Evolutionary conservation across 2,329 filamentous ascomycete genomes (phyloP).

Genomic region (Hymenoscyphus fructigenus): DNA sequence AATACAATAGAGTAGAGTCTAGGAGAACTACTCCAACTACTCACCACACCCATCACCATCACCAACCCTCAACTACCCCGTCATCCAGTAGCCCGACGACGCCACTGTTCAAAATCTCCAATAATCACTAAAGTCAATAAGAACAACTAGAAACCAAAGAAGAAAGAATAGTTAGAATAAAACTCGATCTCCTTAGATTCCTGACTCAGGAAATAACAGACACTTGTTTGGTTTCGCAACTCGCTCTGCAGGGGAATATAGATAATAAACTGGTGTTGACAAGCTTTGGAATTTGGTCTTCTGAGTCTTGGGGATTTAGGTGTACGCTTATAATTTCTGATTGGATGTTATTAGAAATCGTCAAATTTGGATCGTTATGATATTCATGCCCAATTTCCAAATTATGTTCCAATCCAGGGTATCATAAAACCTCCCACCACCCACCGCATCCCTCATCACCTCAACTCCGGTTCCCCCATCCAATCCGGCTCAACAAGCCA

Average conservation of each 20-base stretch:
- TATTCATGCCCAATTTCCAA: too few relatives aligned
- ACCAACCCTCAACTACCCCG: too few relatives aligned
- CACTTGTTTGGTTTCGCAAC: not conserved
- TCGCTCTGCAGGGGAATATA: not conserved
- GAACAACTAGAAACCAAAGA: not conserved
- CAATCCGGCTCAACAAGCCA: constrained; percentile 34
- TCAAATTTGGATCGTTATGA: not conserved
- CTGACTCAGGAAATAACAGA: not conserved
- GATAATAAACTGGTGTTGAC: not conserved
- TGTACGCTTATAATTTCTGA: not conserved
- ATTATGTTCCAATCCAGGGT: constrained; percentile 14
- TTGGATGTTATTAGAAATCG: not conserved
- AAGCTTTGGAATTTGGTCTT: not conserved
- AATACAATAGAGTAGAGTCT: too few relatives aligned
- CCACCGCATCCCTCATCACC: constrained; percentile 26
- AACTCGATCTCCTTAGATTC: not conserved
- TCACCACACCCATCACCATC: too few relatives aligned
- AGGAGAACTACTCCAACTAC: too few relatives aligned
- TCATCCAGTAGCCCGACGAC: too few relatives aligned
- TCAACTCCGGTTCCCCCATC: constrained; percentile 38
- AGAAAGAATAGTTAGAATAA: not conserved
- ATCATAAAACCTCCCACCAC: constrained; percentile 24
- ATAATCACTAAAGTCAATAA: too few relatives aligned
- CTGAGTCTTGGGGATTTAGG: not conserved
- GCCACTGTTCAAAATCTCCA: too few relatives aligned